A percentile compares a stretch with the other conserved stretches of the same genome.
Conservation (phyloP, 805 yeast species). For the Saturnispora gosingensis region DNA sequence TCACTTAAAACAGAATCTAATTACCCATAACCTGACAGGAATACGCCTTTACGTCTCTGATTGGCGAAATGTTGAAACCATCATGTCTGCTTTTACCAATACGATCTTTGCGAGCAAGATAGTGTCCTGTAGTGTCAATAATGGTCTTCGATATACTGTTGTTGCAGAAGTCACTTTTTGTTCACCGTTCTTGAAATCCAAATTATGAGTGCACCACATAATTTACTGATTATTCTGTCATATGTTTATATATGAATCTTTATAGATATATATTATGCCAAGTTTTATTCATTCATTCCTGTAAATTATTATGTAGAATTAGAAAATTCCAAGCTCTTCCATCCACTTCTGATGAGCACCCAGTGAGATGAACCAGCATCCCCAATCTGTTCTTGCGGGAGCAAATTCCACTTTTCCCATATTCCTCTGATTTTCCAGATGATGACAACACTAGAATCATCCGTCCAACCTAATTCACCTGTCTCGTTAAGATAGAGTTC, state of each 20-base stretch:
- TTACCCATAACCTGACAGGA: background rate
- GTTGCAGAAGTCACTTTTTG: conserved; percentile 2
- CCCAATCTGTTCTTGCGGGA: conserved; percentile 81
- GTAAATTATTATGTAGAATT: background rate
- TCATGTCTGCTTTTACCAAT: background rate
- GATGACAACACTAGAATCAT: conserved; percentile 61
- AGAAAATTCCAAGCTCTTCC: conserved; percentile 42
- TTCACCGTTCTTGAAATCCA: background rate
- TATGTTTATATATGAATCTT: background rate
- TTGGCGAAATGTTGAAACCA: background rate
- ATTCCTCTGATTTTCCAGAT: conserved; percentile 66
- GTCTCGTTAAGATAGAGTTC: conserved; percentile 24
- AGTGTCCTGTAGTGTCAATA: conserved; percentile 1
- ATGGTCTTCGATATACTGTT: conserved; percentile 3
- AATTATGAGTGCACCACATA: conserved; percentile 13
- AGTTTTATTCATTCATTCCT: background rate
- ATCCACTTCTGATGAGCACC: conserved; percentile 59
- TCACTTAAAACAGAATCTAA: background rate
- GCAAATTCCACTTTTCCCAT: conserved; percentile 81
- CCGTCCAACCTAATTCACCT: conserved; percentile 66
- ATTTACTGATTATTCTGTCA: background rate
- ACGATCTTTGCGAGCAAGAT: background rate
- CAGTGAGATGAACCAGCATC: conserved; percentile 29
- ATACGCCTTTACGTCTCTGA: conserved; percentile 1
- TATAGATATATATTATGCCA: background rate